These are phyloP conservation scores for Gaeumannomyces tritici DNA, from an alignment of 2,329 filamentous ascomycete genomes.

Conservation along the genomic window DNA sequence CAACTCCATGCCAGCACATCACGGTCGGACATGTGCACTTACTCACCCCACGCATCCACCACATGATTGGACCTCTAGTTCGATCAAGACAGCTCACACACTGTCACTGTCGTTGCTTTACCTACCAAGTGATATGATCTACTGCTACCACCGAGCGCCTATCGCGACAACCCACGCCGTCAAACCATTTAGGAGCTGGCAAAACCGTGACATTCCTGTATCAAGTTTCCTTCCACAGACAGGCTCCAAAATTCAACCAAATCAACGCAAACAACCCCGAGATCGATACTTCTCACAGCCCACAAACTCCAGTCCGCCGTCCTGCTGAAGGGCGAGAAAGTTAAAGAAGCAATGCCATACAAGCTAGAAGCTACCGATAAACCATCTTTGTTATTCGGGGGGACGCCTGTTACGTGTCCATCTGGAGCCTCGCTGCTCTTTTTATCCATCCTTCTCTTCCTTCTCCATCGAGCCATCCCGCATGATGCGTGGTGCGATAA, in stretches of 20 bases:
- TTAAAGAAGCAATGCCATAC: neutral
- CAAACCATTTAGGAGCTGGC: too few relatives aligned
- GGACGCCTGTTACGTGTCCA: neutral
- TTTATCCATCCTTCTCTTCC: neutral
- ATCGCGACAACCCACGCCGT: too few relatives aligned
- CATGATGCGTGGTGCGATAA: neutral
- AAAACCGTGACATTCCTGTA: too few relatives aligned
- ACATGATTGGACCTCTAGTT: neutral
- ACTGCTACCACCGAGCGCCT: too few relatives aligned
- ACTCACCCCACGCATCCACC: neutral
- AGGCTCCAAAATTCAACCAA: neutral
- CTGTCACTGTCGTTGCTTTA: too few relatives aligned
- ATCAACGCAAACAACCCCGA: neutral
- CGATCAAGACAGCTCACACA: neutral
- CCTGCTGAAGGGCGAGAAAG: neutral
- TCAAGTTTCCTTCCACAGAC: neutral
- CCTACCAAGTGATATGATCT: too few relatives aligned
- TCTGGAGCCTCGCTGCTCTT: neutral
- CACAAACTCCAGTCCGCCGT: neutral
- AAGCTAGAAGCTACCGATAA: neutral
- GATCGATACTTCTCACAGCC: neutral
- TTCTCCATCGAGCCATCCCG: neutral
- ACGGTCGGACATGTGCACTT: neutral
- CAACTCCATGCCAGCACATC: neutral
- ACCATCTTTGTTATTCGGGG: neutral